Evolutionary conservation across 495 filamentous ascomycete species (phyloP).

Genomic region (Aspergillus olivimuriae): DNA sequence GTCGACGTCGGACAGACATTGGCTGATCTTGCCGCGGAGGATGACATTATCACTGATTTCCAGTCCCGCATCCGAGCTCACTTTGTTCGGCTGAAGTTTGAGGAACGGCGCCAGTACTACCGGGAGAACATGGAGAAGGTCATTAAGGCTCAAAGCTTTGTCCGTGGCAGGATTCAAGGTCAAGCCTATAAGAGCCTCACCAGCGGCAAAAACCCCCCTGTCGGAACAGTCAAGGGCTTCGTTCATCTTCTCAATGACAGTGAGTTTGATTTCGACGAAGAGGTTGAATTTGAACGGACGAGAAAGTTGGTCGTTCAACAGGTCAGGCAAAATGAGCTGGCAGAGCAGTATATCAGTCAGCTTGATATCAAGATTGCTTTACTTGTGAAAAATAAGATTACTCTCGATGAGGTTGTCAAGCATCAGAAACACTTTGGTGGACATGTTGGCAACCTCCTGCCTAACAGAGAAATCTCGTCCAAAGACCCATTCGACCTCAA

Average conservation of each 20-base stretch:
- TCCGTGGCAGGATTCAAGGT: constrained; percentile 87
- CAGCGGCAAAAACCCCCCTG: constrained; percentile 94
- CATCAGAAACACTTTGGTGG: constrained; percentile 97
- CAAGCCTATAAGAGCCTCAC: constrained; percentile 96
- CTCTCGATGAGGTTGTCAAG: constrained; percentile 92
- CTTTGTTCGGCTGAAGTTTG: constrained; percentile 67
- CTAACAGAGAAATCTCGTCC: constrained; percentile 80
- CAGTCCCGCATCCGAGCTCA: constrained; percentile 71
- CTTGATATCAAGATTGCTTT: constrained; percentile 98
- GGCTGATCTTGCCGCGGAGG: constrained; percentile 70
- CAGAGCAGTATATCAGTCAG: constrained; percentile 96
- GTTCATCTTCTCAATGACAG: constrained; percentile 97
- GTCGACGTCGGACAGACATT: constrained; percentile 63
- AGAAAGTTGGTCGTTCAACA: constrained; percentile 94
- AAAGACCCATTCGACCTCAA: constrained; percentile 94
- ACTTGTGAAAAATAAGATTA: constrained; percentile 98
- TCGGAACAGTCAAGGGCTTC: constrained; percentile 94
- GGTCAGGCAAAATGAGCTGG: constrained; percentile 92
- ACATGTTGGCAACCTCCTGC: constrained; percentile 76
- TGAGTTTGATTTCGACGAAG: constrained; percentile 98
- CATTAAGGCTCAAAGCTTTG: constrained; percentile 95
- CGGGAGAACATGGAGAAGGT: constrained; percentile 98
- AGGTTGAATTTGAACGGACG: constrained; percentile 89
- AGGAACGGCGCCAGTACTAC: constrained; percentile 81
- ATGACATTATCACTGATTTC: constrained; percentile 63